phyloP scores from a whole-genome alignment of 2,329 filamentous ascomycete genomes.

The Xylariaceae sp. region DNA sequence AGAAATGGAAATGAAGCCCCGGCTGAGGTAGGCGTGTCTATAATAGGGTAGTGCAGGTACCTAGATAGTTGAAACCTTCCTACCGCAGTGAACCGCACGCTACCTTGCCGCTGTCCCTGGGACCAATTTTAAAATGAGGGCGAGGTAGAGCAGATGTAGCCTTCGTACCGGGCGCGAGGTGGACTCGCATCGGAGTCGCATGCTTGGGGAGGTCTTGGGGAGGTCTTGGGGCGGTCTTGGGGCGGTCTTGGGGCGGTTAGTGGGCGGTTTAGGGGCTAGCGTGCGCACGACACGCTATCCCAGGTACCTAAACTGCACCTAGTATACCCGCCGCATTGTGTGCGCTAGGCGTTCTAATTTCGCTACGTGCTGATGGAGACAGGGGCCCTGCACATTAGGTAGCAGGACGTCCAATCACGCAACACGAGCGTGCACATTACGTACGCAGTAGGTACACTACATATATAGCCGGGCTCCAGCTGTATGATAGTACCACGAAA shows the following conservation, averaged over 20 bases:
- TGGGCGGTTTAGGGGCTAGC: no score
- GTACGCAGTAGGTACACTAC: neutral
- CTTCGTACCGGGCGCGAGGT: no score
- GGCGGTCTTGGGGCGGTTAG: no score
- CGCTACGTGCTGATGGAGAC: conserved; percentile 22
- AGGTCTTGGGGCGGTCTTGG: no score
- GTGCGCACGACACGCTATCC: no score
- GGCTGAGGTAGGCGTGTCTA: conserved; percentile 11
- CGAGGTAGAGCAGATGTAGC: neutral
- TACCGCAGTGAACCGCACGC: conserved; percentile 12
- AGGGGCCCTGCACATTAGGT: no score
- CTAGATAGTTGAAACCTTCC: neutral
- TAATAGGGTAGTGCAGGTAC: no score
- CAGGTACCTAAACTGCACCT: no score
- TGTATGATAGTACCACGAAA: no score
- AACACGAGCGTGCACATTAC: neutral
- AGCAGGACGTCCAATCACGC: conserved; percentile 25
- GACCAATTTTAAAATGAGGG: conserved; percentile 32
- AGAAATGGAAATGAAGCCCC: conserved; percentile 1
- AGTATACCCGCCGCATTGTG: neutral
- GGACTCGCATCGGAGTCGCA: neutral
- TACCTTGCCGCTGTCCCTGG: neutral
- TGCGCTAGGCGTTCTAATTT: conserved; percentile 22
- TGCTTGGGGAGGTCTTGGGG: no score
- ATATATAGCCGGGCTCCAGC: no score